A percentile compares a stretch with the other conserved stretches of the same genome.
These are phyloP conservation scores for Aethionema arabicum DNA, from an alignment of 345 rosid genomes.

Conservation along the genomic window DNA sequence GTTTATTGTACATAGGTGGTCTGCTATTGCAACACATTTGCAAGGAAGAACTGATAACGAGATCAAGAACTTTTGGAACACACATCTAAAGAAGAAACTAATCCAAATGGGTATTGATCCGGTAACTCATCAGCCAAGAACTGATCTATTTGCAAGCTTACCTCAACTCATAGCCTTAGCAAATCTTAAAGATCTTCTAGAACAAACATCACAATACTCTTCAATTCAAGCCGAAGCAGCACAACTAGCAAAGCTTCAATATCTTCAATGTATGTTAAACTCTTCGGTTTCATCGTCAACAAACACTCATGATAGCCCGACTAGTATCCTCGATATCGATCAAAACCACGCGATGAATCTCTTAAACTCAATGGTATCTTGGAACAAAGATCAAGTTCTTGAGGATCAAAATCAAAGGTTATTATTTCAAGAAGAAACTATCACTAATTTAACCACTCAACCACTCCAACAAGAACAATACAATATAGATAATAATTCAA, in stretches of 20 bases:
- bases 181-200: conserved; percentile 35
- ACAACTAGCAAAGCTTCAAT: conserved; percentile 41
- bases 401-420: conserved; percentile 31
- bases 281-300: conserved; percentile 25
- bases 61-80: conserved; percentile 83
- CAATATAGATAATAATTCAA: conserved; percentile 33
- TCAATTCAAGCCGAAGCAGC: conserved; percentile 37
- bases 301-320: conserved; percentile 25
- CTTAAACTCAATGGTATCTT: conserved; percentile 38
- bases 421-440: conserved; percentile 21
- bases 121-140: conserved; percentile 71
- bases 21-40: conserved; percentile 69
- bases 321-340: conserved; percentile 36
- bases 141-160: conserved; percentile 43
- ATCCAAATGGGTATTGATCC: conserved; percentile 85
- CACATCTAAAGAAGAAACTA: conserved; percentile 75
- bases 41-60: conserved; percentile 78
- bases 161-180: conserved; percentile 44
- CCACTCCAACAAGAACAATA: conserved; percentile 36
- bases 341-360: conserved; percentile 34
- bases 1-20: conserved; percentile 50
- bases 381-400: conserved; percentile 34
- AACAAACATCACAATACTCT: conserved; percentile 37
- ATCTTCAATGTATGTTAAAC: conserved; percentile 33
- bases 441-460: conserved; percentile 33